phyloP scores from a whole-genome alignment of 495 filamentous ascomycete species.

The Parmelia sp. region DNA sequence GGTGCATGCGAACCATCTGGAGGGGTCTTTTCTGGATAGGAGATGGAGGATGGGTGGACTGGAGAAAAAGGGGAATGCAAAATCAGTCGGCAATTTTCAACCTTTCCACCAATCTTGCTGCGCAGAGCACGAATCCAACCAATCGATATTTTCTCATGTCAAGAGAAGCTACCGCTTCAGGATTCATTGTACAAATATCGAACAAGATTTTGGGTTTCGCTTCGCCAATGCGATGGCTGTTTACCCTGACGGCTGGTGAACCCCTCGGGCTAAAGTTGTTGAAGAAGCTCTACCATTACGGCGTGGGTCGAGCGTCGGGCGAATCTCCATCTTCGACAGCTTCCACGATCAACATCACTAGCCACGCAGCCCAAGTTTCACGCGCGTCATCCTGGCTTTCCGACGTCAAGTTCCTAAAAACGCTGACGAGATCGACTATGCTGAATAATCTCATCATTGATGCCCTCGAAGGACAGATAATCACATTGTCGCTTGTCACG shows the following conservation, averaged over 20 bases:
- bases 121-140: constrained; percentile 40
- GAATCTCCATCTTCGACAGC: not conserved
- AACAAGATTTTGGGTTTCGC: constrained; percentile 30
- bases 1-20: constrained; percentile 87
- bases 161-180: constrained; percentile 29
- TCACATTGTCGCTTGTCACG: constrained; percentile 82
- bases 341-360: constrained; percentile 17
- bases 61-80: constrained; percentile 27
- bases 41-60: constrained; percentile 75
- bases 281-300: constrained; percentile 31
- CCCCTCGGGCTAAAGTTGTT: constrained; percentile 44
- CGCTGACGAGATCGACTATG: constrained; percentile 62
- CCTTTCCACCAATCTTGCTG: constrained; percentile 13
- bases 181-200: constrained; percentile 26
- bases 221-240: constrained; percentile 38
- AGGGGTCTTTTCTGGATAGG: constrained; percentile 89
- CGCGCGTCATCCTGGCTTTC: constrained; percentile 54
- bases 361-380: constrained; percentile 8
- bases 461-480: constrained; percentile 84
- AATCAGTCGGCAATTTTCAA: constrained; percentile 17
- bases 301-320: constrained; percentile 2
- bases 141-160: constrained; percentile 19
- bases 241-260: constrained; percentile 42
- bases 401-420: constrained; percentile 62
- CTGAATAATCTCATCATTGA: constrained; percentile 78